Evolutionary conservation across 768 basidiomycete genomes (phyloP).

Genomic region (Mycena amicta): DNA sequence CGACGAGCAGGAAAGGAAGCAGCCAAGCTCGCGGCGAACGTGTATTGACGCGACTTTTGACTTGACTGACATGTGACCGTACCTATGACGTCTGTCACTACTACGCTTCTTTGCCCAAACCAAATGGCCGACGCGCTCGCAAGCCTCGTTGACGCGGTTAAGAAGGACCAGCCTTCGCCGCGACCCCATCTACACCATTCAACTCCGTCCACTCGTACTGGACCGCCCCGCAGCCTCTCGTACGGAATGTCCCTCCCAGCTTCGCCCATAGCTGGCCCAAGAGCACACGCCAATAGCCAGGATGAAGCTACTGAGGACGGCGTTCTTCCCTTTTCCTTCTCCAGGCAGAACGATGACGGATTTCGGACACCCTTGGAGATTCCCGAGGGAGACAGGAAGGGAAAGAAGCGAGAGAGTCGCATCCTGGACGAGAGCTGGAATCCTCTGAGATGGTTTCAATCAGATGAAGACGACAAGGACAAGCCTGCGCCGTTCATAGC

Average conservation of each 20-base stretch:
- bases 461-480: slow-evolving; percentile 56
- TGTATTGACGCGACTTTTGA: no score
- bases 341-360: slow-evolving; percentile 25
- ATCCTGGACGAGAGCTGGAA: slow-evolving; percentile 55
- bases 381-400: slow-evolving; percentile 52
- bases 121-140: no score
- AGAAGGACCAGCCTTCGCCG: no score
- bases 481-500: slow-evolving; percentile 28
- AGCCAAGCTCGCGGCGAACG: no score
- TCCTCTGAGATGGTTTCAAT: slow-evolving; percentile 54
- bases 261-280: slow-evolving; percentile 36
- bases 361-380: slow-evolving; percentile 23
- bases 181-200: no score
- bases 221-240: slow-evolving; percentile 73
- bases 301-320: slow-evolving; percentile 16
- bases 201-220: slow-evolving; percentile 69
- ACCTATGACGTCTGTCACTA: no score
- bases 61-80: no score
- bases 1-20: slow-evolving; percentile 62
- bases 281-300: slow-evolving; percentile 23
- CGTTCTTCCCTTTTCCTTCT: slow-evolving; percentile 8
- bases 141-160: no score
- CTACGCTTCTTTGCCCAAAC: no score
- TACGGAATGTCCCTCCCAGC: slow-evolving; percentile 58
- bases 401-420: slow-evolving; percentile 53